Evolutionary conservation across 768 basidiomycete species (phyloP).

Genomic region (Suillus subluteus): DNA sequence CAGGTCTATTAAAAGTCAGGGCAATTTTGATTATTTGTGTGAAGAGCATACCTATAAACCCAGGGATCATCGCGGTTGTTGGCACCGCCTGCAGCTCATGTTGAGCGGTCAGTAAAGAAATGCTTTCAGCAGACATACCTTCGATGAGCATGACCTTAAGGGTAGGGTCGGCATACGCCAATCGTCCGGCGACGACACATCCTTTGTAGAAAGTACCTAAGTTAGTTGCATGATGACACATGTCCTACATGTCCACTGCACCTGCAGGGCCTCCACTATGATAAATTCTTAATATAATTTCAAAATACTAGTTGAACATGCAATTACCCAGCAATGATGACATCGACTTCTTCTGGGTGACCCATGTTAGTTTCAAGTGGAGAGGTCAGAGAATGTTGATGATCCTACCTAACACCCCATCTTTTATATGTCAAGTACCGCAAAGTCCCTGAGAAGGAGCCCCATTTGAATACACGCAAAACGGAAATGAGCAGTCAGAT

Average conservation of each 20-base stretch:
- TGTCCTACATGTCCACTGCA: conserved; percentile 18
- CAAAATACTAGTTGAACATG: not conserved
- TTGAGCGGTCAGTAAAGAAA: not conserved
- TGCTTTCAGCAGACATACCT: conserved; percentile 40
- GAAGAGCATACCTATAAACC: conserved; percentile 57
- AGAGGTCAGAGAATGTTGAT: not conserved
- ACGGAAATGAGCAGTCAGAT: conserved; percentile 18
- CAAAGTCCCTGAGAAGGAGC: conserved; percentile 11
- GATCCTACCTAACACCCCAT: not conserved
- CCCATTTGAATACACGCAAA: not conserved
- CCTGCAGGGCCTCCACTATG: conserved; percentile 65
- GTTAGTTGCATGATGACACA: not conserved
- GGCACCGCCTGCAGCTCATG: conserved; percentile 50
- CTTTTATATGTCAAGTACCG: conserved; percentile 19
- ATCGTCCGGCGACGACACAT: conserved; percentile 68
- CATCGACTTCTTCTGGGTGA: conserved; percentile 73
- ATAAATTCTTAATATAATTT: conserved; percentile 15
- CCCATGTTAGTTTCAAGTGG: conserved; percentile 32
- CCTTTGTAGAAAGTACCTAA: conserved; percentile 35
- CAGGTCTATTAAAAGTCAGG: conserved; percentile 45
- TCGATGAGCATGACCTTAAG: conserved; percentile 79
- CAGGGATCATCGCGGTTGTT: conserved; percentile 77
- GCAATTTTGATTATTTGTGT: not conserved
- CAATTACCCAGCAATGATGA: conserved; percentile 64
- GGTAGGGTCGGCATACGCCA: conserved; percentile 73